Conservation (phyloP, 1,284 basidiomycete species). For the Clitocybe nebularis region DNA sequence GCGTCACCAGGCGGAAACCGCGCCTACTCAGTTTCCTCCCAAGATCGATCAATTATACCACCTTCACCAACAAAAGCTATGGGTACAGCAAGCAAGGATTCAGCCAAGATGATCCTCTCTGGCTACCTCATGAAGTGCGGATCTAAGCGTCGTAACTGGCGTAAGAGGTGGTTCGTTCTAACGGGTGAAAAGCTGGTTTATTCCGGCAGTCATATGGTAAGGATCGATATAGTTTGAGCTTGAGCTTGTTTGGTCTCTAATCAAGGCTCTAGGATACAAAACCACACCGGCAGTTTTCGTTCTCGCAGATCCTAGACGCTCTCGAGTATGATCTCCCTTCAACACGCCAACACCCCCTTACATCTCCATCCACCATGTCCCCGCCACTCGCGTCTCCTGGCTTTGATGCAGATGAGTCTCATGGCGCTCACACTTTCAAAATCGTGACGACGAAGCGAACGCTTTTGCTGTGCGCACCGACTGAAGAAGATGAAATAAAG, state of each 20-base stretch:
- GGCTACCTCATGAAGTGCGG: conserved; percentile 98
- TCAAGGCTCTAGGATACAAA: conserved; percentile 68
- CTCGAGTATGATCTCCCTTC: conserved; percentile 76
- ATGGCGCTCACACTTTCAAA: conserved; percentile 75
- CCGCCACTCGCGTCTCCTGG: conserved; percentile 31
- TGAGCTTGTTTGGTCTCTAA: conserved; percentile 6
- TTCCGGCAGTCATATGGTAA: conserved; percentile 85
- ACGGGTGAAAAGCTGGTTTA: conserved; percentile 81
- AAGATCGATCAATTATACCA: conserved; percentile 31
- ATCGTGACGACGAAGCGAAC: conserved; percentile 94
- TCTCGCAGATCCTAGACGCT: conserved; percentile 87
- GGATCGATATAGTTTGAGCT: conserved; percentile 21
- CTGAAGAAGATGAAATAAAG: conserved; percentile 97
- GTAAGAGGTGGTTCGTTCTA: conserved; percentile 90
- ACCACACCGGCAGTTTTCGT: conserved; percentile 81
- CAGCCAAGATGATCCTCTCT: conserved; percentile 72
- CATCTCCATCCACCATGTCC: conserved; percentile 27
- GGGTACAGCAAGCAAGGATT: conserved; percentile 41
- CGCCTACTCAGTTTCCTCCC: conserved; percentile 36
- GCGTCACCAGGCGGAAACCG: conserved; percentile 41
- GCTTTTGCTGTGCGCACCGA: conserved; percentile 88
- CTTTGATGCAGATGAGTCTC: conserved; percentile 37
- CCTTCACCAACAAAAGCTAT: conserved; percentile 37
- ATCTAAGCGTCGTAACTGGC: conserved; percentile 89
- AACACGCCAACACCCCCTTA: conserved; percentile 31